phyloP scores from a whole-genome alignment of 2,329 filamentous ascomycete genomes.

The Trichophyton equinum region DNA sequence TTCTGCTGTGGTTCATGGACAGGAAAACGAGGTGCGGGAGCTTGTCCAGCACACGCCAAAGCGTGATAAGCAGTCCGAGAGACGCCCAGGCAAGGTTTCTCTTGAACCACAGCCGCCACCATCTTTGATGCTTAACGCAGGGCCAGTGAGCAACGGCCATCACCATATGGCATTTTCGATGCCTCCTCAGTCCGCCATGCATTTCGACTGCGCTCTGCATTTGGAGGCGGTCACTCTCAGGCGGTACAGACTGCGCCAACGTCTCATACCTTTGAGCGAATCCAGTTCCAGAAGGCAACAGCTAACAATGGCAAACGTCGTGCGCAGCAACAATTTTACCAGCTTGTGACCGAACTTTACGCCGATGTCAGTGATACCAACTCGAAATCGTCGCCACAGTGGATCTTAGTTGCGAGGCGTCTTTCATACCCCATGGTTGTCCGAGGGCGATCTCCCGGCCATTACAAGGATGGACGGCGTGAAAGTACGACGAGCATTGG shows the following conservation, averaged over 20 bases:
- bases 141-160: slow-evolving; percentile 15
- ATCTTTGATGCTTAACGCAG: slow-evolving; percentile 24
- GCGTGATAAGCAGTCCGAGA: slow-evolving; percentile 72
- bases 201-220: slow-evolving; percentile 26
- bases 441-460: slow-evolving; percentile 69
- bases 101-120: slow-evolving; percentile 55
- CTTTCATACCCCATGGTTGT: slow-evolving; percentile 76
- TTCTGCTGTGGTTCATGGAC: slow-evolving; percentile 67
- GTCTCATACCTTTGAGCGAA: slow-evolving; percentile 66
- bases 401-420: slow-evolving; percentile 57
- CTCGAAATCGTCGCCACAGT: slow-evolving; percentile 37
- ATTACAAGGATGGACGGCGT: slow-evolving; percentile 60
- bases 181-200: slow-evolving; percentile 18
- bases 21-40: slow-evolving; percentile 63
- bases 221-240: slow-evolving; percentile 23
- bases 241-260: slow-evolving; percentile 20
- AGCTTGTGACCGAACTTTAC: slow-evolving; percentile 75
- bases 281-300: slow-evolving; percentile 88
- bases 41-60: slow-evolving; percentile 87
- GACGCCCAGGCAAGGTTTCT: slow-evolving; percentile 56
- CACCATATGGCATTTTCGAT: slow-evolving; percentile 19
- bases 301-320: slow-evolving; percentile 87
- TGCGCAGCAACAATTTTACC: slow-evolving; percentile 84
- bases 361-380: slow-evolving; percentile 47
- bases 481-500: slow-evolving; percentile 60